Percentiles rank a stretch among this genome's conserved stretches.
Evolutionary conservation across 345 rosid genomes (phyloP).

Genomic region (Linum trigynum): DNA sequence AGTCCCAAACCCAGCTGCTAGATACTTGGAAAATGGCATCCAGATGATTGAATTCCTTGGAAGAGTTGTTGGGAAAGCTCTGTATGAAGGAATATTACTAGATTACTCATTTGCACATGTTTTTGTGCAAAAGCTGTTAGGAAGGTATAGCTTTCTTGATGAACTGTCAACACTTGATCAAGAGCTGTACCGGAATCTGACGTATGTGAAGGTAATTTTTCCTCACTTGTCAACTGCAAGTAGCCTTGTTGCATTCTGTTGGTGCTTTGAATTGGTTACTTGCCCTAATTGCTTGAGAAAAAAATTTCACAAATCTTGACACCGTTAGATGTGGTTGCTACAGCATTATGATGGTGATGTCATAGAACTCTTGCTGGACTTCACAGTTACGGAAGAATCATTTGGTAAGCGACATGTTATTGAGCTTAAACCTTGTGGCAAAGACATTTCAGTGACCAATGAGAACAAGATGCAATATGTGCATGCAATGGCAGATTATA

Average conservation of each 20-base stretch:
- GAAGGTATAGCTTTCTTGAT: conserved; percentile 94
- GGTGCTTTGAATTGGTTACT: no score
- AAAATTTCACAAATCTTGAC: conserved; percentile 4
- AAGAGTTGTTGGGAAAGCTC: conserved; percentile 94
- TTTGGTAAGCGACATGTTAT: conserved; percentile 59
- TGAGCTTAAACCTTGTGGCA: conserved; percentile 88
- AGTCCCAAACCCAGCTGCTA: conserved; percentile 80
- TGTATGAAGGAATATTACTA: conserved; percentile 88
- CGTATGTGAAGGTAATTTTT: conserved; percentile 86
- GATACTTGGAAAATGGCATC: conserved; percentile 70
- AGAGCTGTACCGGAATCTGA: conserved; percentile 77
- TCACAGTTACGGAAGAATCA: conserved; percentile 79
- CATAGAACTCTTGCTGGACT: conserved; percentile 80
- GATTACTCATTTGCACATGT: conserved; percentile 91
- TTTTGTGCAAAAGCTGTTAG: conserved; percentile 86
- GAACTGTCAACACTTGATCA: conserved; percentile 96
- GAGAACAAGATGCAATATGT: conserved; percentile 96
- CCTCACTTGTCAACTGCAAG: not conserved
- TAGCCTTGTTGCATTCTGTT: not conserved
- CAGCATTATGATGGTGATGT: conserved; percentile 91
- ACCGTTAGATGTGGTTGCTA: conserved; percentile 8
- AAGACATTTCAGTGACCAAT: conserved; percentile 62
- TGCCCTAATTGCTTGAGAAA: no score
- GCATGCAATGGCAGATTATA: conserved; percentile 96
- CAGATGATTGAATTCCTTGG: conserved; percentile 98